These are phyloP conservation scores for Saturnispora hagleri DNA, from an alignment of 805 yeast genomes.

Conservation along the genomic window DNA sequence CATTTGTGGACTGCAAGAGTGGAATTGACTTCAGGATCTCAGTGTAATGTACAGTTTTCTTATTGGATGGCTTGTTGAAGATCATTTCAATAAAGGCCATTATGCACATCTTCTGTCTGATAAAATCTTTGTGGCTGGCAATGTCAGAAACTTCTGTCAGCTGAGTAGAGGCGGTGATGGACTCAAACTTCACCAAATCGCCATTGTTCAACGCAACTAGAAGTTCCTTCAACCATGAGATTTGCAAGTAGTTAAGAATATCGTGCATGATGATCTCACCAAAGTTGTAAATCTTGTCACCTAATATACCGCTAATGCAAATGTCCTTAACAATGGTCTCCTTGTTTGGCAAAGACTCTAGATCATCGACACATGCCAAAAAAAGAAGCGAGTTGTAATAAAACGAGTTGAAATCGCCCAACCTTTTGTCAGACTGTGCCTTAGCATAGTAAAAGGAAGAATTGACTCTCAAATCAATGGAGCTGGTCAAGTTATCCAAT, in stretches of 20 bases:
- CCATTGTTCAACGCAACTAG: slow-evolving; percentile 70
- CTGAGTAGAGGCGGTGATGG: slow-evolving; percentile 8
- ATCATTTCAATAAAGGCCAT: slow-evolving; percentile 87
- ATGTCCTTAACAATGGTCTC: slow-evolving; percentile 56
- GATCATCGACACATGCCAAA: slow-evolving; percentile 59
- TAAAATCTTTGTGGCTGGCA: slow-evolving; percentile 48
- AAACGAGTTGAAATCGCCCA: slow-evolving; percentile 70
- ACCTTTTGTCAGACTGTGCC: slow-evolving; percentile 64
- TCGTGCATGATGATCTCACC: slow-evolving; percentile 93
- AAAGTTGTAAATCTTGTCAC: slow-evolving; percentile 88
- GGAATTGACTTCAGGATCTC: slow-evolving; percentile 66
- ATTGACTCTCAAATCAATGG: slow-evolving; percentile 55
- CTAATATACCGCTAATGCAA: slow-evolving; percentile 78
- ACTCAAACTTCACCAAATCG: slow-evolving; percentile 52
- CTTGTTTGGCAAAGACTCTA: slow-evolving; percentile 32
- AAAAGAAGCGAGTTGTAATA: slow-evolving; percentile 76
- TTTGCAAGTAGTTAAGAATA: slow-evolving; percentile 41
- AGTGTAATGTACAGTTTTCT: slow-evolving; percentile 61
- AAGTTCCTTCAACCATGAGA: slow-evolving; percentile 64
- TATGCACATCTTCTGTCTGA: slow-evolving; percentile 84
- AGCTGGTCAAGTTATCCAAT: slow-evolving; percentile 44
- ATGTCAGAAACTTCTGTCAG: slow-evolving; percentile 27
- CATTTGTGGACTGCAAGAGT: slow-evolving; percentile 47
- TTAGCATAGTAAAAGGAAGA: slow-evolving; percentile 78
- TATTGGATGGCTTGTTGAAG: slow-evolving; percentile 64